phyloP scores from a whole-genome alignment of 768 basidiomycete genomes.

The Mycena kentingensis region DNA sequence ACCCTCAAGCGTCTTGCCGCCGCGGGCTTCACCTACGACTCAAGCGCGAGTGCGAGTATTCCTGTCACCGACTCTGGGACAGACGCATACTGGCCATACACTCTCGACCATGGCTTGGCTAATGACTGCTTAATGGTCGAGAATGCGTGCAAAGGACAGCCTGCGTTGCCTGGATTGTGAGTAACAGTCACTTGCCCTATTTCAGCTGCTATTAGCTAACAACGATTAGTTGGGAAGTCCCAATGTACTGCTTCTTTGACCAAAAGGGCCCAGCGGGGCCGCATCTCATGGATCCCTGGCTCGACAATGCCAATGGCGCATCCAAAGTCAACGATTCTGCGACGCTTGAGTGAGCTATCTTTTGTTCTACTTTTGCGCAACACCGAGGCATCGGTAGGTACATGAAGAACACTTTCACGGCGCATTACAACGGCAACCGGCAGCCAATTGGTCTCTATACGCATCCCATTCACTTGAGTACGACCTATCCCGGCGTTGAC shows the following conservation, averaged over 20 bases:
- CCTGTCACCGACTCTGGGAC: conserved; percentile 67
- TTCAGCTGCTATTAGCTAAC: too few species aligned
- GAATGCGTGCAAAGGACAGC: conserved; percentile 66
- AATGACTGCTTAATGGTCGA: conserved; percentile 67
- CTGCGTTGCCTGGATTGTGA: conserved; percentile 71
- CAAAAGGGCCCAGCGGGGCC: conserved; percentile 50
- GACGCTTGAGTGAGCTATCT: conserved; percentile 59
- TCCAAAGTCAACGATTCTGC: conserved; percentile 56
- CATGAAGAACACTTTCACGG: conserved; percentile 74
- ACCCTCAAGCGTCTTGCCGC: conserved; percentile 59
- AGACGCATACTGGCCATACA: conserved; percentile 85
- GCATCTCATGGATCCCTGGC: conserved; percentile 85
- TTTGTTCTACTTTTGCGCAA: too few species aligned
- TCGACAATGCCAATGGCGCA: conserved; percentile 60
- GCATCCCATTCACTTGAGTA: conserved; percentile 70
- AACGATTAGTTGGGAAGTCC: conserved; percentile 90
- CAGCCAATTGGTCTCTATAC: conserved; percentile 83
- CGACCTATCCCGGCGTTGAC: conserved; percentile 60
- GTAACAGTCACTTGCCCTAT: too few species aligned
- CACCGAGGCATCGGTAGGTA: too few species aligned
- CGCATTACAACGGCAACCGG: conserved; percentile 72
- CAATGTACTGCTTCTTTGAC: conserved; percentile 82
- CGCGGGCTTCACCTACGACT: conserved; percentile 73
- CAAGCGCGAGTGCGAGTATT: conserved; percentile 57
- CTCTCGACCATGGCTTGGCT: conserved; percentile 76